Conservation (phyloP, 108 stramenopile species). For the Schizochytrium sp. region DNA sequence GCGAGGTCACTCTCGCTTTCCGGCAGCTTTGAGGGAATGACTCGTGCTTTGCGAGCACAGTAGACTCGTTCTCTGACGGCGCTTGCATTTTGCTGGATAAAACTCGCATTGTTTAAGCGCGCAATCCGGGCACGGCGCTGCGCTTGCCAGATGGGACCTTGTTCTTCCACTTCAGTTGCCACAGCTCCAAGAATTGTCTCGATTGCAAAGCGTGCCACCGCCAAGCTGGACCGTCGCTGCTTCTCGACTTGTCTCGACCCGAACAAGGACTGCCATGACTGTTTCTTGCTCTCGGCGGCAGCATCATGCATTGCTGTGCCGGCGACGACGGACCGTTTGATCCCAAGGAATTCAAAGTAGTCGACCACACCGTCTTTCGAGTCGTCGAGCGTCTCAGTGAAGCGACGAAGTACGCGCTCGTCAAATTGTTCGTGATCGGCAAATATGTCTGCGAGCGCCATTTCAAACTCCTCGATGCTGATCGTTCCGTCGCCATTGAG, state of each 20-base stretch:
- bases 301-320: not conserved
- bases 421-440: not conserved
- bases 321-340: not conserved
- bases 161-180: not conserved
- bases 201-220: not conserved
- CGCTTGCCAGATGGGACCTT: not conserved
- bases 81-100: not conserved
- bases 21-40: not conserved
- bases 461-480: not conserved
- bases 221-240: not conserved
- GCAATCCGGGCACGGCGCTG: not conserved
- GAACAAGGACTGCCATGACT: not conserved
- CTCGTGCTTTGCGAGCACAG: not conserved
- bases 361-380: not conserved
- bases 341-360: not conserved
- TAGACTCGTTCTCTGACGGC: not conserved
- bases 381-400: not conserved
- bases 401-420: not conserved
- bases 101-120: not conserved
- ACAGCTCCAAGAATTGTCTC: not conserved
- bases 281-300: not conserved
- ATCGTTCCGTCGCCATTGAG: not conserved
- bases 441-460: not conserved
- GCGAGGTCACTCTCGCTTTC: not conserved
- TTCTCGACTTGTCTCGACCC: not conserved